Conservation (phyloP, 306 rosid species). For the Cucumis hystrix region DNA sequence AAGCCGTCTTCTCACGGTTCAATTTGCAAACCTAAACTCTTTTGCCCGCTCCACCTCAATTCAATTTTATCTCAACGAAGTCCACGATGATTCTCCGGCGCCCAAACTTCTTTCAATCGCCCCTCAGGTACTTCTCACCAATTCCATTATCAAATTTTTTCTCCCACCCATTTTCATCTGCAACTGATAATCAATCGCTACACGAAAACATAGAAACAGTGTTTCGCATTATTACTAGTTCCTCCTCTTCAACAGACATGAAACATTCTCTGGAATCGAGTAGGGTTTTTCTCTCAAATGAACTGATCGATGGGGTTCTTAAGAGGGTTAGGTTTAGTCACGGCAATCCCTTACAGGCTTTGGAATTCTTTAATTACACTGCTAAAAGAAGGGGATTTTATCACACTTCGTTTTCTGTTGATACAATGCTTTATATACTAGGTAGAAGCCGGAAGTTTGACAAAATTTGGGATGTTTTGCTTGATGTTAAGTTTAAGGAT, state of each 20-base stretch:
- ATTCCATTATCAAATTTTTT: neutral
- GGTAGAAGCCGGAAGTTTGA: slow-evolving; percentile 63
- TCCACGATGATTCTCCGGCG: slow-evolving; percentile 15
- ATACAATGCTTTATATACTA: slow-evolving; percentile 67
- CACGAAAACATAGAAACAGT: slow-evolving; percentile 33
- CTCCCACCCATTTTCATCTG: slow-evolving; percentile 21
- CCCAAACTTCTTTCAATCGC: neutral
- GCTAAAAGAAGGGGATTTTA: slow-evolving; percentile 59
- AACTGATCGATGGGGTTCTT: slow-evolving; percentile 52
- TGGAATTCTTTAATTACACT: slow-evolving; percentile 55
- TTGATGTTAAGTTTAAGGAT: slow-evolving; percentile 35
- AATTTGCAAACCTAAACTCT: neutral
- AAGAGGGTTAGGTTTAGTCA: slow-evolving; percentile 79
- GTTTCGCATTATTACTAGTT: slow-evolving; percentile 28
- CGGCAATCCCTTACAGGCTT: slow-evolving; percentile 54
- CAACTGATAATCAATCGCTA: slow-evolving; percentile 5
- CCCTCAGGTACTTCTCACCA: slow-evolving; percentile 11
- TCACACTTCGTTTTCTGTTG: slow-evolving; percentile 53
- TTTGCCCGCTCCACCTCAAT: neutral
- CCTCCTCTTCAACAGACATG: slow-evolving; percentile 23
- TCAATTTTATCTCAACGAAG: neutral
- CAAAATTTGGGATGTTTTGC: slow-evolving; percentile 41
- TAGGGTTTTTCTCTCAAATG: slow-evolving; percentile 61
- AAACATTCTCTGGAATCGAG: slow-evolving; percentile 42
- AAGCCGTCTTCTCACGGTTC: neutral